phyloP scores from a whole-genome alignment of 345 rosid species.

The Salix brachista region DNA sequence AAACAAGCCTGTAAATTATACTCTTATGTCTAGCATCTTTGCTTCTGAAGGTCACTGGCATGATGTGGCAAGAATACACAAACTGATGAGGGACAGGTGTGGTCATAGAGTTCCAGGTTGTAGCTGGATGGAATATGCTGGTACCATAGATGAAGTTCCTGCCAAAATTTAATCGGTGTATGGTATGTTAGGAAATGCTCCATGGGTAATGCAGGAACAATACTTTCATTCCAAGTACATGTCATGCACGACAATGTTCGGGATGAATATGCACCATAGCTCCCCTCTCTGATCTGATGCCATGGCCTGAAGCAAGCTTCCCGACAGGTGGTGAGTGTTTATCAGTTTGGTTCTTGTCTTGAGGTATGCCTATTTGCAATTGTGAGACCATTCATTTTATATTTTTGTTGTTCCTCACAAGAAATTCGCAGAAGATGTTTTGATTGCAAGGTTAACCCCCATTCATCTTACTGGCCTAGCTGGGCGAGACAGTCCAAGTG shows the following conservation, averaged over 20 bases:
- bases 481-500: neutral
- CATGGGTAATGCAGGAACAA: slow-evolving; percentile 10
- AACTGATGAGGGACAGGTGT: slow-evolving; percentile 46
- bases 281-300: neutral
- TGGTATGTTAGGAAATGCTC: slow-evolving; percentile 7
- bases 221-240: slow-evolving; percentile 5
- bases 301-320: neutral
- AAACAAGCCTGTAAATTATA: slow-evolving; percentile 47
- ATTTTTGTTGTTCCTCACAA: neutral
- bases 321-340: neutral
- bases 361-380: neutral
- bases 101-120: slow-evolving; percentile 52
- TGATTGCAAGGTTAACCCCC: neutral
- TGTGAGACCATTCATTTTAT: too few species aligned
- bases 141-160: slow-evolving; percentile 21
- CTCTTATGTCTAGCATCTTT: slow-evolving; percentile 51
- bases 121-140: slow-evolving; percentile 47
- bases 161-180: slow-evolving; percentile 17
- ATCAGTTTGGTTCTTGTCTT: neutral
- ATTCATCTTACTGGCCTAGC: neutral
- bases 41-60: slow-evolving; percentile 62
- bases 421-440: neutral
- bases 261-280: slow-evolving; percentile 3
- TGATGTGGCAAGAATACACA: slow-evolving; percentile 42
- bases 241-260: neutral